Evolutionary conservation across 495 filamentous ascomycete genomes (phyloP).

Genomic region (Daldinia vernicosa): DNA sequence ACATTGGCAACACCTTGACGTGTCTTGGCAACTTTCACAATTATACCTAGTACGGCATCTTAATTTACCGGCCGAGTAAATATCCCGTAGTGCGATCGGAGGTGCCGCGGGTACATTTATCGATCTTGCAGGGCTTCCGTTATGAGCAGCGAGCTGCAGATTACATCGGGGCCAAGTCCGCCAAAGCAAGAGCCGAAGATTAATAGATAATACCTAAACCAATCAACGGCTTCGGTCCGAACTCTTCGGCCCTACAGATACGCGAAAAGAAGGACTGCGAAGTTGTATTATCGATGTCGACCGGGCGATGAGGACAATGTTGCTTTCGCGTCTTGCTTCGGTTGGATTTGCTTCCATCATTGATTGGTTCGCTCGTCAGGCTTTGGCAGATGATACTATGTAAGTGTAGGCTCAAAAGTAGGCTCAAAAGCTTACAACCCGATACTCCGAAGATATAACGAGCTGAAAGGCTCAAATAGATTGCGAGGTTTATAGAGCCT

Average conservation of each 20-base stretch:
- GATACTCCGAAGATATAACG: conserved; percentile 20
- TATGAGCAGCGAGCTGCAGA: conserved; percentile 17
- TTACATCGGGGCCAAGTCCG: conserved; percentile 17
- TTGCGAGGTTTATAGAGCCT: not conserved
- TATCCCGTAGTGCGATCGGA: not conserved
- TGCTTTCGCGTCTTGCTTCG: conserved; percentile 11
- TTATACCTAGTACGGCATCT: not conserved
- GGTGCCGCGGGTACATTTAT: conserved; percentile 5
- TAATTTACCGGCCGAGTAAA: not conserved
- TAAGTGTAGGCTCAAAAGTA: not conserved
- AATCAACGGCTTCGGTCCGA: conserved; percentile 31
- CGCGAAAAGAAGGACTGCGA: not conserved
- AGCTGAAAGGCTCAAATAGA: not conserved
- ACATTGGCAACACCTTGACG: not conserved
- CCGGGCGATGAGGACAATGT: not conserved
- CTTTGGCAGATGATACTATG: not conserved
- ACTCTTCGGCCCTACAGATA: conserved; percentile 31
- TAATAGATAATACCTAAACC: not conserved
- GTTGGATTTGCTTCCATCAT: not conserved
- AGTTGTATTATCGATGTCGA: not conserved
- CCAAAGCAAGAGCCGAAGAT: conserved; percentile 13
- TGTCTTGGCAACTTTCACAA: not conserved
- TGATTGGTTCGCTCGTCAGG: not conserved
- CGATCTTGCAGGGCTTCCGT: conserved; percentile 15
- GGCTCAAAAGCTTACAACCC: conserved; percentile 4